phyloP scores from a whole-genome alignment of 2,329 filamentous ascomycete species.

The Blastomyces silverae region DNA sequence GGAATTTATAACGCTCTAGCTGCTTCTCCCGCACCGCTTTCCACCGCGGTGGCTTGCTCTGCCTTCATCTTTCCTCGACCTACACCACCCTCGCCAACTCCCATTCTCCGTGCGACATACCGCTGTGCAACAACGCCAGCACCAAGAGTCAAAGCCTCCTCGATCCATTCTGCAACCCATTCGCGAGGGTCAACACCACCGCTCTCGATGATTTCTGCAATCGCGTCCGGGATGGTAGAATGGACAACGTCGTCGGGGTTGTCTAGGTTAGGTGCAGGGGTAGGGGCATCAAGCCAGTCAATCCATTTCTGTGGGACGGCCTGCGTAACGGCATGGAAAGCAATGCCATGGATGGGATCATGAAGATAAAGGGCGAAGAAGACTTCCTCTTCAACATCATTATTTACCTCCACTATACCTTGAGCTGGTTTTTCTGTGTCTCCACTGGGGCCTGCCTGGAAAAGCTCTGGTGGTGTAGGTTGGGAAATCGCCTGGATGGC shows the following conservation, averaged over 20 bases:
- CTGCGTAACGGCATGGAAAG: slow-evolving; percentile 78
- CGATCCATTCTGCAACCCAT: slow-evolving; percentile 97
- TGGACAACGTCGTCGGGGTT: slow-evolving; percentile 37
- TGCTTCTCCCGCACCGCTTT: slow-evolving; percentile 54
- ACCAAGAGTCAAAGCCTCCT: slow-evolving; percentile 71
- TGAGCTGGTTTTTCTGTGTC: slow-evolving; percentile 24
- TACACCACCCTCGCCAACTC: slow-evolving; percentile 74
- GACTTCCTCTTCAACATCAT: slow-evolving; percentile 52
- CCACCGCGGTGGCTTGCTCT: slow-evolving; percentile 50
- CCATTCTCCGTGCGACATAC: slow-evolving; percentile 93
- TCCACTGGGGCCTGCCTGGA: slow-evolving; percentile 50
- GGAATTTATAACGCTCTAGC: slow-evolving; percentile 47
- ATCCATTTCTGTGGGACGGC: slow-evolving; percentile 77
- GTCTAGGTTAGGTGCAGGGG: slow-evolving; percentile 33
- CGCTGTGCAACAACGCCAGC: slow-evolving; percentile 86
- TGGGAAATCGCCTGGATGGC: slow-evolving; percentile 81
- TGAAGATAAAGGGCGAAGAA: slow-evolving; percentile 71
- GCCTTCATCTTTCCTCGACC: slow-evolving; percentile 50
- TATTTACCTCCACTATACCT: slow-evolving; percentile 34
- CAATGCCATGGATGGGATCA: slow-evolving; percentile 86
- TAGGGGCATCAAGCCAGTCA: slow-evolving; percentile 76
- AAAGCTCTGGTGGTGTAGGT: slow-evolving; percentile 59
- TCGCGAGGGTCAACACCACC: slow-evolving; percentile 83
- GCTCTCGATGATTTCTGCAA: slow-evolving; percentile 69
- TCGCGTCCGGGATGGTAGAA: slow-evolving; percentile 60